Evolutionary conservation across 2,329 filamentous ascomycete genomes (phyloP), one percentile per base, ranked within the genome.

Genomic region (Lachnellula cervina): DNA sequence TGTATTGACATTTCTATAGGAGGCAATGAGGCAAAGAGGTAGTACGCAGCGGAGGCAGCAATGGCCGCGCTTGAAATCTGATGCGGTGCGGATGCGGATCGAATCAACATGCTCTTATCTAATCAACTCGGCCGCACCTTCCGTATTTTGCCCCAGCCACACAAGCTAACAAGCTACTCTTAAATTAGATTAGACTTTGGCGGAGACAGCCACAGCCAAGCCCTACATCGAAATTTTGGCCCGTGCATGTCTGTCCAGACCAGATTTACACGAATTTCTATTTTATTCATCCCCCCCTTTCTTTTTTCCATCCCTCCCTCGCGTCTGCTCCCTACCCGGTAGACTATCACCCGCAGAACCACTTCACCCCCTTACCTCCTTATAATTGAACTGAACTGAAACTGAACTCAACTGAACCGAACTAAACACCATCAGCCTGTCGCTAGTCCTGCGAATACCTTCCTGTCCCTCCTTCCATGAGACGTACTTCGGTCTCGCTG

Each of bases 401-500:
- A 25, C 23, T 40, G 23, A 34, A 37, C 38, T 50, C 21, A 54
- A 25, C 25, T 23, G 25, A 28, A 28, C 25, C 25, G 25, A 28
- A 28, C 7, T 5, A 5, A 28, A 8, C 3, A 28, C 25, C 3
- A 32, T 32, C 28, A 32, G 28, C 28, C 25, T 14, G 21, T 16
- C 44, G 5, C 23, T 11, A 44, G 51, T 47, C 49, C 50, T 47
- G 44, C 54, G 14, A 34, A 51, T 43, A 49, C 50, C 54, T 57
- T 37, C 28, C 52, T 52, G 48, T 54, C 55, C 49, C 57, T 61
- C 59, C 64, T 64, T 71, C 28, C 9, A 87, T 87, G 83, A 80
- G 82, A 78, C 83, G 81, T 74, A 81, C 81, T 70, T 84, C 82
- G 61, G 80, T 84, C 59, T 84, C 83, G 68, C 71, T 84, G 71